Base-by-base conservation (phyloP, 108 stramenopile genomes). In the Chaetoceros muelleri region DNA sequence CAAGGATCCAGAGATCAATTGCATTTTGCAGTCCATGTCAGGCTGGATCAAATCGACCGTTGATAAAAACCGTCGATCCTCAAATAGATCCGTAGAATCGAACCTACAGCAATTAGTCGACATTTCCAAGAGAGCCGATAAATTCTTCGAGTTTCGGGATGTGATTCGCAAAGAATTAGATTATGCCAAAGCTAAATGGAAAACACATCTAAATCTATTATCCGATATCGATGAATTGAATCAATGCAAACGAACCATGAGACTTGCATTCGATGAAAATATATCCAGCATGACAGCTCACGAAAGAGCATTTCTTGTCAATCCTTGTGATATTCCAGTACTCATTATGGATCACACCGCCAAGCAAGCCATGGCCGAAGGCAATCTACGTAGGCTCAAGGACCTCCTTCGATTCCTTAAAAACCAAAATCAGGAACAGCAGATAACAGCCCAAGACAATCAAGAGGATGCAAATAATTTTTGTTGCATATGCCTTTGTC, bases 161-260 rank as follows among this genome's bases (percentile, higher is more conserved):
- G 61, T 55, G 22, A 44, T 62, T 20, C 58, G 54, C 57, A 60
- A 70, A 10, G 80, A 76, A 67, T 58, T 59, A 19, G 29, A 54
- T 25, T 70, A 66, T 13, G 84, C 80, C 26, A 64, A 63, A 40
- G 40, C 59, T 26, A 46, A 56, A n/a, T 85, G 84, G 84, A 53
- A 71, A 49, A 53, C 74, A 3, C 84, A 80, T 34, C 72, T 85
- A 44, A 78, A 85, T 44, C 46, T 85, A 17, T 52, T 85, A 45
- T 76, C 72, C 52, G 78, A 77, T 46, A 63, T 79, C n/a, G 84
- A 85, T 61, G 84, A 85, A 54, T 45, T 85, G 28, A 65, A 69
- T 44, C 67, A 74, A 34, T 74, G 75, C 48, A 81, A 85, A 53
- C 40, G 62, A 46, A 40, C 75, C 2, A 78, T 78, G 71, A 57